A percentile compares a stretch with the other conserved stretches of the same genome.
Conservation (phyloP, 2,329 filamentous ascomycete genomes). For the Rasamsonia emersonii region DNA sequence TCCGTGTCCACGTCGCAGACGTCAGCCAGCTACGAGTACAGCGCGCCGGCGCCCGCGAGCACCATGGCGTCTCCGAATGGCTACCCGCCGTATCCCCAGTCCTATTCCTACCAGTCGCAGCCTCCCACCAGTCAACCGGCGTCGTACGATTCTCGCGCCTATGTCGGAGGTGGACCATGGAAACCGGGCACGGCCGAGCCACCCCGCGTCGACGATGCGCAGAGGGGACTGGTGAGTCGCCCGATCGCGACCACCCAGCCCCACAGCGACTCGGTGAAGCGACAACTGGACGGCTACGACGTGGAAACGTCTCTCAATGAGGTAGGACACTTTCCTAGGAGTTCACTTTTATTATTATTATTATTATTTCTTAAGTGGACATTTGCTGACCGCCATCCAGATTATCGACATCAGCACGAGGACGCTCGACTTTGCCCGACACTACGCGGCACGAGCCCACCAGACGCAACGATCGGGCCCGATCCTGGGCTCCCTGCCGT, state of each 20-base stretch:
- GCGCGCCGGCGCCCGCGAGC: slow-evolving; percentile 27
- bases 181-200: slow-evolving; percentile 18
- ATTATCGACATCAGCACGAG: slow-evolving; percentile 37
- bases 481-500: slow-evolving; percentile 33
- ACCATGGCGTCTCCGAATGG: slow-evolving; percentile 32
- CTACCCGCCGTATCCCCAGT: slow-evolving; percentile 23
- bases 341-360: background rate
- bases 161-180: slow-evolving; percentile 18
- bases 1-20: slow-evolving; percentile 29
- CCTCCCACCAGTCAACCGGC: slow-evolving; percentile 13
- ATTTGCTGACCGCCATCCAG: slow-evolving; percentile 17
- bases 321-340: slow-evolving; percentile 32
- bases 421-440: slow-evolving; percentile 37
- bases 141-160: slow-evolving; percentile 25
- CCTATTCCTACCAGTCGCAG: slow-evolving; percentile 26
- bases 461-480: slow-evolving; percentile 38
- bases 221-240: slow-evolving; percentile 19
- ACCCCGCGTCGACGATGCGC: slow-evolving; percentile 27
- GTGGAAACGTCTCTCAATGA: slow-evolving; percentile 43
- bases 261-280: slow-evolving; percentile 47
- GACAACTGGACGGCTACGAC: slow-evolving; percentile 56
- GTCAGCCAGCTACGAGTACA: slow-evolving; percentile 30
- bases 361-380: slow-evolving; percentile 1
- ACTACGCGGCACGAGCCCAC: slow-evolving; percentile 34
- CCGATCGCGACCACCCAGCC: slow-evolving; percentile 21